Conservation (phyloP, 1,139 yeast species). For the Scheffersomyces insectosa region DNA sequence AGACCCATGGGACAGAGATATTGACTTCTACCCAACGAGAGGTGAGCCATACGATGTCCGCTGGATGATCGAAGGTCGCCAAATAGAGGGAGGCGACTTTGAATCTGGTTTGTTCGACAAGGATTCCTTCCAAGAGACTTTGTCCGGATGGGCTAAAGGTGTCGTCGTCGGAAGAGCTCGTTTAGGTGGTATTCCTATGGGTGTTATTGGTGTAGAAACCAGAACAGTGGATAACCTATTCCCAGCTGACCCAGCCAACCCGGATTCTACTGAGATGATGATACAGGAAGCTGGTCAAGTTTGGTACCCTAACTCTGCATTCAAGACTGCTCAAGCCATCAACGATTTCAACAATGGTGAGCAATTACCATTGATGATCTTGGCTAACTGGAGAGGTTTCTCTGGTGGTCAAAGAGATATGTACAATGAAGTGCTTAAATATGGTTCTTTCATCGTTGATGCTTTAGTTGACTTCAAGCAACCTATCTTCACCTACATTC, state of each 20-base stretch:
- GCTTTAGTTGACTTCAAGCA: slow-evolving; percentile 95
- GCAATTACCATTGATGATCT: slow-evolving; percentile 92
- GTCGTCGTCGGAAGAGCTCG: slow-evolving; percentile 99
- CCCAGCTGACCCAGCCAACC: slow-evolving; percentile 99
- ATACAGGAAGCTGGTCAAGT: slow-evolving; percentile 98
- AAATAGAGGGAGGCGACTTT: slow-evolving; percentile 62
- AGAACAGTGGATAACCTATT: slow-evolving; percentile 81
- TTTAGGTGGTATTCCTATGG: slow-evolving; percentile 97
- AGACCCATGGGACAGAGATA: slow-evolving; percentile 92
- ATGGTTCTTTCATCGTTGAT: slow-evolving; percentile 95
- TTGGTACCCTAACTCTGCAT: slow-evolving; percentile 99
- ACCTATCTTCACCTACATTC: slow-evolving; percentile 94
- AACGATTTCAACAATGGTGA: slow-evolving; percentile 97
- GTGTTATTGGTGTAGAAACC: slow-evolving; percentile 96
- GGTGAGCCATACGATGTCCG: slow-evolving; percentile 86
- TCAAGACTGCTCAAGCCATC: slow-evolving; percentile 98
- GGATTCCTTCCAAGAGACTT: slow-evolving; percentile 93
- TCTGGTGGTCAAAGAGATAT: slow-evolving; percentile 99
- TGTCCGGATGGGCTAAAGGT: slow-evolving; percentile 98
- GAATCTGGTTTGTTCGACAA: slow-evolving; percentile 90
- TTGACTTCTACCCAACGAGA: slow-evolving; percentile 75
- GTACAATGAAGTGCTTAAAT: slow-evolving; percentile 97
- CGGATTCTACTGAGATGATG: slow-evolving; percentile 83
- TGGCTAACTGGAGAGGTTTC: slow-evolving; percentile 99
- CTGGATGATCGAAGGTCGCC: slow-evolving; percentile 90